Percentiles rank a stretch among this genome's conserved stretches.
phyloP scores from a whole-genome alignment of 2,329 filamentous ascomycete genomes.

The Apiospora sp. region DNA sequence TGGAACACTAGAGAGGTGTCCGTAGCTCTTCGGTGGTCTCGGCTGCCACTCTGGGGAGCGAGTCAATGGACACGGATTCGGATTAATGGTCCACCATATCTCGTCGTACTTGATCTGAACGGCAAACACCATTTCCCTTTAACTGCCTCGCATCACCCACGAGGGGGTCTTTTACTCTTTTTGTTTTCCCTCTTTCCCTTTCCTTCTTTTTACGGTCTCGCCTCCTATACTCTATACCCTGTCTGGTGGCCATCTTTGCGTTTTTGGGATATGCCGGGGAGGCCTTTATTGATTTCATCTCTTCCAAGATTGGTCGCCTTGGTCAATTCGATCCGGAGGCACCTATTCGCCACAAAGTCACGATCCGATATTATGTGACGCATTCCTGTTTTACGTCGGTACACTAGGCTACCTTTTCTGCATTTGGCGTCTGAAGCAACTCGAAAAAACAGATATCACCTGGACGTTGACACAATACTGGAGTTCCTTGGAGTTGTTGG shows the following conservation, averaged over 20 bases:
- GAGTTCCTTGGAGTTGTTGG: conserved; percentile 16
- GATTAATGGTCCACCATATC: background rate
- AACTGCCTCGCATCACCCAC: background rate
- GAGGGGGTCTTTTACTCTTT: background rate
- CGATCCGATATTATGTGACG: background rate
- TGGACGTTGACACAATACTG: conserved; percentile 8
- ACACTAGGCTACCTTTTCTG: background rate
- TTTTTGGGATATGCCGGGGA: background rate
- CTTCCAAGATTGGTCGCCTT: background rate
- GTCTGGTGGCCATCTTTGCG: conserved; percentile 9
- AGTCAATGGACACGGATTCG: conserved; percentile 23
- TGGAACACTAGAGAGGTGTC: conserved; percentile 53
- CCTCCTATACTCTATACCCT: conserved; percentile 22
- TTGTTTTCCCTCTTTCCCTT: background rate
- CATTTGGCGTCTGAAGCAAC: conserved; percentile 16
- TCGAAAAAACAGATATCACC: background rate
- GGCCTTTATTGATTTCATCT: background rate
- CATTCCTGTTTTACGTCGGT: background rate
- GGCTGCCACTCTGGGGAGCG: conserved; percentile 17
- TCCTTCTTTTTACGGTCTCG: background rate
- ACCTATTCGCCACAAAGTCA: background rate
- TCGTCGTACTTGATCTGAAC: conserved; percentile 13
- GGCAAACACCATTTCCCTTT: conserved; percentile 2
- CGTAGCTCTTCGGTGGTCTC: conserved; percentile 26
- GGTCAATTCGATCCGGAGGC: background rate